A percentile compares a stretch with the other conserved stretches of the same genome.
phyloP scores from a whole-genome alignment of 805 yeast species.

The Suhomyces sp. region DNA sequence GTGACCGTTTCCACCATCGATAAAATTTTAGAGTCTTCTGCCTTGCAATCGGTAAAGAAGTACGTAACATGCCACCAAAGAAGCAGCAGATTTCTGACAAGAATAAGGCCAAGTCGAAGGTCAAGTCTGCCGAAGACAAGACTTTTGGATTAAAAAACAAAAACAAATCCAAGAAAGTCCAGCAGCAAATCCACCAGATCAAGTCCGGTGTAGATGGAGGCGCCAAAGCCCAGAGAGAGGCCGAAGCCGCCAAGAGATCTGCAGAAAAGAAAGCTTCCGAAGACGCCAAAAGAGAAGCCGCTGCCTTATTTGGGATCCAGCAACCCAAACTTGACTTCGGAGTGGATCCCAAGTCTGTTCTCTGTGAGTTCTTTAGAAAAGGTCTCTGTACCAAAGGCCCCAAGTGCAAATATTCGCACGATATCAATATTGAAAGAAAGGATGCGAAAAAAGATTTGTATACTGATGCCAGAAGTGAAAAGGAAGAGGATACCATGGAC shows the following conservation, averaged over 20 bases:
- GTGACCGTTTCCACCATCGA: neutral
- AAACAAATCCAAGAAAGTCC: conserved; percentile 85
- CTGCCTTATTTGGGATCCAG: conserved; percentile 68
- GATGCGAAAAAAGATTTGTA: conserved; percentile 89
- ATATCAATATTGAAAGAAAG: conserved; percentile 79
- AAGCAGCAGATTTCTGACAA: conserved; percentile 50
- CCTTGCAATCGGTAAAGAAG: neutral
- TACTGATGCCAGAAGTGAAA: conserved; percentile 75
- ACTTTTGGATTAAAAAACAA: conserved; percentile 96
- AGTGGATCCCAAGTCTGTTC: conserved; percentile 91
- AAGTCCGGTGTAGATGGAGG: conserved; percentile 46
- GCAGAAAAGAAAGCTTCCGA: conserved; percentile 91
- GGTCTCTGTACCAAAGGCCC: conserved; percentile 82
- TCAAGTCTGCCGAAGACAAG: conserved; percentile 72
- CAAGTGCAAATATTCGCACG: conserved; percentile 92
- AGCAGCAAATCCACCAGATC: conserved; percentile 49
- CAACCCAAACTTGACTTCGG: conserved; percentile 92
- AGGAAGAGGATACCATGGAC: conserved; percentile 87
- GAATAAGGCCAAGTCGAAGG: conserved; percentile 63
- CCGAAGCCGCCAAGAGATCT: conserved; percentile 61
- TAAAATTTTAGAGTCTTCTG: neutral
- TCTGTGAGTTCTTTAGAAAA: conserved; percentile 86
- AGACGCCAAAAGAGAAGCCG: conserved; percentile 83
- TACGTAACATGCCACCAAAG: conserved; percentile 67
- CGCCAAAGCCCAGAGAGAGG: conserved; percentile 66